These are phyloP conservation scores for Verticillium alfalfae DNA, from an alignment of 2,329 filamentous ascomycete genomes.

Conservation along the genomic window DNA sequence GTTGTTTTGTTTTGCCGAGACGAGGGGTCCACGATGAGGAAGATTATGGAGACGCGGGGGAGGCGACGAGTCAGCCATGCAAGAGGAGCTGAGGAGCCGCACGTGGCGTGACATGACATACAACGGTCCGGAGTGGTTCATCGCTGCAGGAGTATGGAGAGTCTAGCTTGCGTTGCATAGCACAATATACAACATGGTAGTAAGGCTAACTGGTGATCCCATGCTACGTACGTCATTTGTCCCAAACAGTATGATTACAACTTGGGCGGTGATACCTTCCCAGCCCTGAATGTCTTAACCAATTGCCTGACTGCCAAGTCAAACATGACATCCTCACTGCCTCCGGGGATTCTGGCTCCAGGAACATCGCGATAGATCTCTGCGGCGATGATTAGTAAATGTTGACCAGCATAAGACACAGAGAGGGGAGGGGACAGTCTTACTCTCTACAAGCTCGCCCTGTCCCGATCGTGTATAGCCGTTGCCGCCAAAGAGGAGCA, in stretches of 20 bases:
- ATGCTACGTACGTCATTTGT: not conserved
- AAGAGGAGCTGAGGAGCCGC: not conserved
- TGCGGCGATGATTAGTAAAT: conserved; percentile 4
- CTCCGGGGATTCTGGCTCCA: conserved; percentile 14
- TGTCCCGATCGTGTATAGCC: conserved; percentile 65
- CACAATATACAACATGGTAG: no score
- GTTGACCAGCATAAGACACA: not conserved
- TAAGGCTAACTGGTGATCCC: no score
- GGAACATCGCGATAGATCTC: conserved; percentile 22
- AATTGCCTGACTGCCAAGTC: conserved; percentile 16
- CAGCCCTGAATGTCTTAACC: conserved; percentile 11
- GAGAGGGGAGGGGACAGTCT: conserved; percentile 22
- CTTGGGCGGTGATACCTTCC: not conserved
- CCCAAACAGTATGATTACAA: not conserved
- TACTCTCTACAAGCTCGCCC: conserved; percentile 65
- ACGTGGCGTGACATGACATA: not conserved
- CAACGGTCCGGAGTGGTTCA: not conserved
- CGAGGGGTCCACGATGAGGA: not conserved
- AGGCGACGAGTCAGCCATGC: not conserved
- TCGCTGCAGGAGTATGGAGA: no score
- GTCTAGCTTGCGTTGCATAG: no score
- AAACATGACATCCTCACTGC: conserved; percentile 16
- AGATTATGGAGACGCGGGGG: not conserved
- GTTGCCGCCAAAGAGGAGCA: conserved; percentile 69
- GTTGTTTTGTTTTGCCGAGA: not conserved